Base-by-base conservation (phyloP, 768 basidiomycete genomes). In the Leccinum barrowsii region DNA sequence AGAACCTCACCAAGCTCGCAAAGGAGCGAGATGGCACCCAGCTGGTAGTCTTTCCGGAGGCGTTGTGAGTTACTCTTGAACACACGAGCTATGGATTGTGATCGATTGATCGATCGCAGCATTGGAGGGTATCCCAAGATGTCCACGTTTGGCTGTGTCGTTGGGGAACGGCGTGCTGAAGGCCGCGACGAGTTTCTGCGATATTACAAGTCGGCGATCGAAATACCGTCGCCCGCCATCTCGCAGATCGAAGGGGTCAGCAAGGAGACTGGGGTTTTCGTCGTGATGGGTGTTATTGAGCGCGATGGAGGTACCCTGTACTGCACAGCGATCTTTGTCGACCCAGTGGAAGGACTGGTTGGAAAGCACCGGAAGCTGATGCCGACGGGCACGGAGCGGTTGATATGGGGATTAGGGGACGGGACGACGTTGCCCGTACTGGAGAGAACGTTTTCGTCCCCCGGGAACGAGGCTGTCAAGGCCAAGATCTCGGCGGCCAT, bases 371-470 rank as follows among this genome's bases (percentile, higher is more conserved):
- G 86, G 15, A 87, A 87, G 72, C 65, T 87, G 22, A 73, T 84
- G 63, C 86, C 86, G 2, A 88, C 87, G 7, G 86, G 75, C 0
- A 61, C 74, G 52, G 87, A 88, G 65, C 74, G 85, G 24, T 65
- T 84, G 13, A 77, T 87, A 34, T 88, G 86, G 86, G 84, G 84
- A 4, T 77, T 77, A 58, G 85, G 86, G 1, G 79, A 85, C 58
- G 80, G 78, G 8, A 75, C 74, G 10, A 83, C 83, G 1, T 70
- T 85, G 21, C 80, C 82, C 13, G 80, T 85, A 3, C 24, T 81
- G 52, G 70, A 76, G 53, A 74, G 72, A 48, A 65, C 68, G 26
- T 82, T 84, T 61, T 63, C 56, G 6, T 60, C 66, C 4, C 44
- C 64, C 5, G 67, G 61, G 19, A 50, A 56, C 2, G 65, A 65